Conservation (phyloP, 1,139 yeast genomes). For the Blastobotrys arbuscula region DNA sequence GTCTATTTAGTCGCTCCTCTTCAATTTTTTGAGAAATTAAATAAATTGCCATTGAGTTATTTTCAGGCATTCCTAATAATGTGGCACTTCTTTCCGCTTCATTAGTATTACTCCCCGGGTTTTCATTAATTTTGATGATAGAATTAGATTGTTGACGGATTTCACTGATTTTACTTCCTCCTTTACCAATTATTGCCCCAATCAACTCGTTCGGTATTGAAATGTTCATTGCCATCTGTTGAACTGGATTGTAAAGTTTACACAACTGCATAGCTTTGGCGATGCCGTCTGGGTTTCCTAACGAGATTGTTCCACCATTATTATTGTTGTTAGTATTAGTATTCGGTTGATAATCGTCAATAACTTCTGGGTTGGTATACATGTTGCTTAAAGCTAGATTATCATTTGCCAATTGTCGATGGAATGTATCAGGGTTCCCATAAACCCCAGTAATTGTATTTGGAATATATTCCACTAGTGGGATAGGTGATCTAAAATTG, state of each 20-base stretch:
- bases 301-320: slow-evolving; percentile 3
- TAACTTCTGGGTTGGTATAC: slow-evolving; percentile 18
- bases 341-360: not conserved
- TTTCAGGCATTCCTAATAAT: slow-evolving; percentile 60
- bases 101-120: slow-evolving; percentile 11
- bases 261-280: slow-evolving; percentile 23
- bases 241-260: slow-evolving; percentile 26
- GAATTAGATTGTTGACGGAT: slow-evolving; percentile 72
- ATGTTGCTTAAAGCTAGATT: slow-evolving; percentile 20
- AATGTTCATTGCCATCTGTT: slow-evolving; percentile 32
- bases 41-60: slow-evolving; percentile 39
- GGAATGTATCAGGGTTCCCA: slow-evolving; percentile 29
- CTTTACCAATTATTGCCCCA: slow-evolving; percentile 79
- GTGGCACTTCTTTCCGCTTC: slow-evolving; percentile 57
- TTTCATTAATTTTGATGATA: slow-evolving; percentile 40
- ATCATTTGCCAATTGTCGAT: slow-evolving; percentile 23
- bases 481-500: not conserved
- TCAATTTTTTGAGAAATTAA: slow-evolving; percentile 27
- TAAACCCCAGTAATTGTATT: slow-evolving; percentile 23
- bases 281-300: slow-evolving; percentile 17
- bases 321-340: not conserved
- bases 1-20: slow-evolving; percentile 18
- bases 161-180: slow-evolving; percentile 75
- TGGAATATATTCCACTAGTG: slow-evolving; percentile 19
- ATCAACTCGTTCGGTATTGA: slow-evolving; percentile 70